Conservation (phyloP, 2,329 filamentous ascomycete genomes). For the Hymenoscyphus fructigenus region DNA sequence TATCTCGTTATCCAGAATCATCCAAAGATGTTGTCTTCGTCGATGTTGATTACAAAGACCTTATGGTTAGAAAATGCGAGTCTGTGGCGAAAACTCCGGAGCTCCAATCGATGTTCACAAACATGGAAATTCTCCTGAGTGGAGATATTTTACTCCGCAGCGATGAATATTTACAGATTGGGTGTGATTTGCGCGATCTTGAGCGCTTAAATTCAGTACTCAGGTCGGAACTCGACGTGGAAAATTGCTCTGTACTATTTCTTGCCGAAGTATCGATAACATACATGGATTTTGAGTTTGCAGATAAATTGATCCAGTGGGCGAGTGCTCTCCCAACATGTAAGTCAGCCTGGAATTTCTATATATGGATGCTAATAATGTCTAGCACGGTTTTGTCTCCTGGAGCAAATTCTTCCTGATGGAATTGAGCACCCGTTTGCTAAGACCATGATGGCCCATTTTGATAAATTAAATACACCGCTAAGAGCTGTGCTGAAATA, state of each 20-base stretch:
- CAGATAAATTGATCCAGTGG: conserved; percentile 77
- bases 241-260: conserved; percentile 68
- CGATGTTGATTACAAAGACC: conserved; percentile 81
- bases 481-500: conserved; percentile 74
- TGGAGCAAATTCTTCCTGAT: conserved; percentile 84
- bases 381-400: conserved; percentile 75
- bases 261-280: conserved; percentile 88
- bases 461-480: conserved; percentile 75
- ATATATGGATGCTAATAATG: conserved; percentile 21
- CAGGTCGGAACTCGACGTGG: conserved; percentile 54
- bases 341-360: conserved; percentile 41
- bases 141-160: conserved; percentile 60
- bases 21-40: conserved; percentile 67
- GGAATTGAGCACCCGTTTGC: conserved; percentile 81
- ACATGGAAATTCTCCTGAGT: conserved; percentile 43
- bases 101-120: conserved; percentile 52
- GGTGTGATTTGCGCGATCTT: conserved; percentile 76
- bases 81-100: conserved; percentile 64
- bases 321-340: conserved; percentile 68
- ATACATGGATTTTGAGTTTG: conserved; percentile 75
- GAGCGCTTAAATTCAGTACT: conserved; percentile 59
- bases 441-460: conserved; percentile 79
- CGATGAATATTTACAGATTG: conserved; percentile 72
- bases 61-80: conserved; percentile 72
- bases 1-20: conserved; percentile 61